Evolutionary conservation across 768 basidiomycete genomes (phyloP).

Genomic region (Cystofilobasidium macerans): DNA sequence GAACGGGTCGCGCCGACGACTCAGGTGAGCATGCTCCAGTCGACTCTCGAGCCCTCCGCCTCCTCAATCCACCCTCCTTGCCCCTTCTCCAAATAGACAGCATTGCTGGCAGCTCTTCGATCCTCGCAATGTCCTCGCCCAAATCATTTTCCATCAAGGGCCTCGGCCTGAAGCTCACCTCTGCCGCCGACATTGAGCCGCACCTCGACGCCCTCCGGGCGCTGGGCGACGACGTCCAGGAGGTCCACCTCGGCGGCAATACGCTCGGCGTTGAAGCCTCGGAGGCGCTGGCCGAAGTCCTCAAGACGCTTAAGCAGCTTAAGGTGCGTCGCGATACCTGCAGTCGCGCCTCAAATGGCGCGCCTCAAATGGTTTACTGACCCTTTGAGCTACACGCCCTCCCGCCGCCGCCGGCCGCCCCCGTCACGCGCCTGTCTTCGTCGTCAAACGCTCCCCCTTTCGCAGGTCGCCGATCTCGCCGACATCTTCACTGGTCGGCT

Average conservation of each 20-base stretch:
- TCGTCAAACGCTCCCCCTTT: not conserved
- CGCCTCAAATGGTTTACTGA: no score
- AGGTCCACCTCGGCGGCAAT: conserved; percentile 88
- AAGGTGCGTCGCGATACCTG: conserved; percentile 50
- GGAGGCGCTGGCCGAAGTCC: conserved; percentile 64
- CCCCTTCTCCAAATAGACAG: no score
- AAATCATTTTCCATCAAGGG: conserved; percentile 48
- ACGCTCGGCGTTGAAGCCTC: conserved; percentile 87
- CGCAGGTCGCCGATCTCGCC: conserved; percentile 82
- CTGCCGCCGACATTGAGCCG: conserved; percentile 61
- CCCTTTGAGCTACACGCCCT: no score
- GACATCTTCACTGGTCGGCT: conserved; percentile 97
- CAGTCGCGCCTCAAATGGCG: no score
- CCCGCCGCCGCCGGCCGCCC: no score
- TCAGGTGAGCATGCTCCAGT: no score
- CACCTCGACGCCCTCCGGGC: conserved; percentile 45
- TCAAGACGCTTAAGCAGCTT: conserved; percentile 55
- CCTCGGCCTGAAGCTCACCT: conserved; percentile 67
- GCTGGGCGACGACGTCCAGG: conserved; percentile 52
- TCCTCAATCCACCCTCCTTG: no score
- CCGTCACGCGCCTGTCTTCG: no score
- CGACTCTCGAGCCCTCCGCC: no score
- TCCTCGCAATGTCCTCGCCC: not conserved
- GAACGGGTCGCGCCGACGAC: no score
- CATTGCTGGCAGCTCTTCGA: not conserved